phyloP scores from a whole-genome alignment of 345 rosid genomes.

The Sisymbrium altissimum region DNA sequence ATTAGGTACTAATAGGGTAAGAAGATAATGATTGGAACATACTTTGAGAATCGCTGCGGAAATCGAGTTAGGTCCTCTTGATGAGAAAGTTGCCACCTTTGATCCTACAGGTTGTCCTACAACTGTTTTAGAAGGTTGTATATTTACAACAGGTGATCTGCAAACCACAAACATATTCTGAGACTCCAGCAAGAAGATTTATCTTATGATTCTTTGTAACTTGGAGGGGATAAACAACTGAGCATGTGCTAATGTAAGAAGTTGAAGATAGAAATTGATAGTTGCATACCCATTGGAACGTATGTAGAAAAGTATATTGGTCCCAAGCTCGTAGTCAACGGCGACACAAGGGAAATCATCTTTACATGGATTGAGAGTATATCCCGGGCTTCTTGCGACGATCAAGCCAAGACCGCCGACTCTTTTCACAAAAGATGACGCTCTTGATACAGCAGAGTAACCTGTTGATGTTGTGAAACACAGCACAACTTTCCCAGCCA shows the following conservation, averaged over 20 bases:
- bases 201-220: neutral
- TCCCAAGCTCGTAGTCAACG: constrained; percentile 37
- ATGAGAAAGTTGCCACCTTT: constrained; percentile 34
- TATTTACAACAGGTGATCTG: constrained; percentile 26
- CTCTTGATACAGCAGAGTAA: constrained; percentile 20
- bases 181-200: neutral
- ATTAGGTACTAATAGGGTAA: neutral
- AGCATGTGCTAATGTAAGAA: neutral
- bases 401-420: constrained; percentile 42
- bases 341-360: constrained; percentile 37
- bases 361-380: constrained; percentile 29
- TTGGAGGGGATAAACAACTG: too few relatives aligned
- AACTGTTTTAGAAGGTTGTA: constrained; percentile 21
- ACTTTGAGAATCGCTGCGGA: neutral
- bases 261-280: neutral
- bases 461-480: constrained; percentile 30
- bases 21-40: neutral
- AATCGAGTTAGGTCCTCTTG: constrained; percentile 53
- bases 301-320: constrained; percentile 39
- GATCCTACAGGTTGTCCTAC: constrained; percentile 22
- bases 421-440: constrained; percentile 23
- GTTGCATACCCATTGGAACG: constrained; percentile 36
- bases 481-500: constrained; percentile 35
- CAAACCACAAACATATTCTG: neutral
- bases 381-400: constrained; percentile 33